These are phyloP conservation scores for Neobulgaria alba DNA, from an alignment of 2,329 filamentous ascomycete genomes.

Conservation along the genomic window DNA sequence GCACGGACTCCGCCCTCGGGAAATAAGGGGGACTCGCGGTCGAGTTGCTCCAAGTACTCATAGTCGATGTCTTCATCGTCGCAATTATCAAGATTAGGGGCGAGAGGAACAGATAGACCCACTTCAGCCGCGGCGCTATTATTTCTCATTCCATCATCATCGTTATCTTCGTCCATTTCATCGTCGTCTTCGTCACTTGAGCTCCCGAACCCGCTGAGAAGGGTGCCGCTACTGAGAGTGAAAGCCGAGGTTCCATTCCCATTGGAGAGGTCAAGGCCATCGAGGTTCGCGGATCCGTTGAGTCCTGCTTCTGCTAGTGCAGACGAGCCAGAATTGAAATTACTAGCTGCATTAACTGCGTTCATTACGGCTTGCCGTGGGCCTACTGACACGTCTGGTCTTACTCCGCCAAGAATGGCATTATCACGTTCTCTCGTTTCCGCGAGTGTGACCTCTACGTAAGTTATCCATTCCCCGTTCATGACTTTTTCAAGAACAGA, in stretches of 20 bases:
- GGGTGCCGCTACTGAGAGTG: constrained; percentile 61
- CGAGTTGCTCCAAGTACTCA: constrained; percentile 30
- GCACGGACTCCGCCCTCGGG: constrained; percentile 52
- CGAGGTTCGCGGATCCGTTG: constrained; percentile 45
- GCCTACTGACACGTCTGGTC: constrained; percentile 81
- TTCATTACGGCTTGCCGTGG: constrained; percentile 59
- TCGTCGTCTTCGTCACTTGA: constrained; percentile 95
- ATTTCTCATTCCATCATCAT: constrained; percentile 46
- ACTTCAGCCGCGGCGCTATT: constrained; percentile 45
- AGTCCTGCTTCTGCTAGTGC: constrained; percentile 75
- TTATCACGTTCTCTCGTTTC: constrained; percentile 95
- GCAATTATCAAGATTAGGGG: constrained; percentile 30
- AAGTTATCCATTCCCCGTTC: constrained; percentile 84
- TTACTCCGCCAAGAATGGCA: constrained; percentile 91
- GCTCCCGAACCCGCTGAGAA: constrained; percentile 87
- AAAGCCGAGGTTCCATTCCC: constrained; percentile 59
- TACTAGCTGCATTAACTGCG: constrained; percentile 46
- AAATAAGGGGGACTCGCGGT: constrained; percentile 29
- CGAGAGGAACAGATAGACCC: constrained; percentile 36
- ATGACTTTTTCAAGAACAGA: constrained; percentile 81
- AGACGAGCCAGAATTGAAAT: constrained; percentile 48
- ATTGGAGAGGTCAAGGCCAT: constrained; percentile 59
- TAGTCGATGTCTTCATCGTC: constrained; percentile 31
- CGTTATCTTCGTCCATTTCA: constrained; percentile 78
- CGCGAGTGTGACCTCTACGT: constrained; percentile 85